Base-by-base conservation (phyloP, 805 yeast species). In the Suhomyces pyralidae region DNA sequence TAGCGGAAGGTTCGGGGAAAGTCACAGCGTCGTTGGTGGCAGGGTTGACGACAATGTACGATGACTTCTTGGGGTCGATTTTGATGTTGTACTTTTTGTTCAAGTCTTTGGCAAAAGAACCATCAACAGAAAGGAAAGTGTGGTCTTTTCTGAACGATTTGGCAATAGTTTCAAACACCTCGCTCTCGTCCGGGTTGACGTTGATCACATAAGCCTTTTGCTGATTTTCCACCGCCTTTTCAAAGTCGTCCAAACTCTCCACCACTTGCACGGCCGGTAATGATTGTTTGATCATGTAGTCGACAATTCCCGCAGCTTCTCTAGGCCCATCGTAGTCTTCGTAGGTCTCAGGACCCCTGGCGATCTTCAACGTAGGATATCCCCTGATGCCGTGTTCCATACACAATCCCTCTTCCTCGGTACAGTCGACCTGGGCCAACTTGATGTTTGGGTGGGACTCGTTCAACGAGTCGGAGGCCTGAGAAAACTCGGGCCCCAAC, bases 341-440 rank as follows among this genome's bases (percentile, higher is more conserved):
- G 26, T 81, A 78, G 34, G 69, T 63, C 12, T 56, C 57, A 46
- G 66, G 70, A 56, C 81, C 82, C 68, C 86, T 83, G 74, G 88
- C 83, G 28, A 90, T 81, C 73, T 88, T 89, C 70, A 90, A 71
- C 34, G 93, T 84, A 68, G 97, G 97, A 74, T 87, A 90, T 52
- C 97, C 97, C 71, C 77, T 83, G 60, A 90, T 80, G 26, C 82
- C 88, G 55, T 79, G 84, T 43, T 79, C 75, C 61, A 76, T 75
- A 72, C 97, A 90, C 57, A 90, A 77, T 15, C 82, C 86, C 63
- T 81, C 81, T 60, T 90, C 85, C 61, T 81, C 88, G 34, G 91
- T 86, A 80, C 97, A 90, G 70, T 90, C 96, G 58, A 90, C 76
- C 76, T 90, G 96, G 46, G 90, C 96, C 64, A 90, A 76, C 62